Evolutionary conservation across 495 filamentous ascomycete species (phyloP).

Genomic region (Gamarada debralockiae): DNA sequence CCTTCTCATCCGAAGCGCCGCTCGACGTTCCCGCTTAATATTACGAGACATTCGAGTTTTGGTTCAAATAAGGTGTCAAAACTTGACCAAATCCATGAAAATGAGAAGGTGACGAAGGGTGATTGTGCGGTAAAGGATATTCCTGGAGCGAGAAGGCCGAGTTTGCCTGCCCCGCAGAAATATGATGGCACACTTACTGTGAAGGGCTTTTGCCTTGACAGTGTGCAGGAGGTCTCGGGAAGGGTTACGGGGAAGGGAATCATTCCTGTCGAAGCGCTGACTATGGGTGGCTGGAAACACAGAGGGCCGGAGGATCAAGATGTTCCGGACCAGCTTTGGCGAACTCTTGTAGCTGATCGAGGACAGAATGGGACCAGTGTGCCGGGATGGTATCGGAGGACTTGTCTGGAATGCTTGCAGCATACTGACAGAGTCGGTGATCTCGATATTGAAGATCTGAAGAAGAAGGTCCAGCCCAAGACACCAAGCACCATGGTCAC

Average conservation of each 20-base stretch:
- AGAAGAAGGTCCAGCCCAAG: too few relatives aligned
- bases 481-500: conserved; percentile 13
- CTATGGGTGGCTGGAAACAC: background rate
- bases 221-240: too few relatives aligned
- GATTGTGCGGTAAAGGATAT: too few relatives aligned
- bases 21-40: too few relatives aligned
- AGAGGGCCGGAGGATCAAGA: background rate
- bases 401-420: conserved; percentile 13
- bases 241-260: background rate
- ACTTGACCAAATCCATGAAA: too few relatives aligned
- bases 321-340: conserved; percentile 21
- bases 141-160: background rate
- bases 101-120: too few relatives aligned
- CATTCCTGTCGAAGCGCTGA: conserved; percentile 6
- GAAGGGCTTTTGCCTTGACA: too few relatives aligned
- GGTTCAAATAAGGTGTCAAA: too few relatives aligned
- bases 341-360: conserved; percentile 25
- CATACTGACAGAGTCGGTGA: conserved; percentile 9
- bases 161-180: background rate
- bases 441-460: conserved; percentile 3
- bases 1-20: too few relatives aligned
- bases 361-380: conserved; percentile 14
- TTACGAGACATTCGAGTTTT: too few relatives aligned
- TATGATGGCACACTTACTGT: conserved; percentile 8
- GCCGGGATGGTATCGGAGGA: conserved; percentile 17